phyloP scores from a whole-genome alignment of 306 rosid genomes.

The Cicer arietinum region DNA sequence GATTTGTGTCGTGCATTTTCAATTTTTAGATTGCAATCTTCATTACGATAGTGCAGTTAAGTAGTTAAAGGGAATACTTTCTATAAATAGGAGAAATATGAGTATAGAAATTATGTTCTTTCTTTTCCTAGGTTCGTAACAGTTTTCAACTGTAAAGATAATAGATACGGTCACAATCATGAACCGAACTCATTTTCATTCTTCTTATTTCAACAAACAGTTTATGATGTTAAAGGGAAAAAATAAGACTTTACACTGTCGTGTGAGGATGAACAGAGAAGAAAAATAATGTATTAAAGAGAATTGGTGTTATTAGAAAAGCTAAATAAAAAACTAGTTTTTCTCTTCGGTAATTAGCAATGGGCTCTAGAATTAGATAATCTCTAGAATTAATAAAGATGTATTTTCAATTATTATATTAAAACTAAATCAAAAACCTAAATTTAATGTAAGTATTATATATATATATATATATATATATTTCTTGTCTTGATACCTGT shows the following conservation, averaged over 20 bases:
- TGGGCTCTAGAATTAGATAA: not conserved
- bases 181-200: not conserved
- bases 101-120: not conserved
- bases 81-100: not conserved
- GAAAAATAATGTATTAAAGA: slow-evolving; percentile 9
- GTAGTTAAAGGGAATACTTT: not conserved
- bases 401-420: slow-evolving; percentile 19
- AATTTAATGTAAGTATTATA: not conserved
- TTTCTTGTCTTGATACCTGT: not conserved
- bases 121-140: not conserved
- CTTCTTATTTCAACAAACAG: slow-evolving; percentile 11
- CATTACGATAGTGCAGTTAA: not conserved
- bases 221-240: not conserved
- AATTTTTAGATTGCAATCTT: not conserved
- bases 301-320: not conserved
- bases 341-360: not conserved
- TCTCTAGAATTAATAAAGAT: not conserved
- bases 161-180: not conserved
- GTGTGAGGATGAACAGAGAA: slow-evolving; percentile 20
- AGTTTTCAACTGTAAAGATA: slow-evolving; percentile 20
- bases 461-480: not conserved
- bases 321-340: not conserved
- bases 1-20: not conserved
- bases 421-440: slow-evolving; percentile 20
- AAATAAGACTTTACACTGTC: not conserved